Evolutionary conservation across 2,329 filamentous ascomycete species (phyloP).

Genomic region (Cordyceps militaris): DNA sequence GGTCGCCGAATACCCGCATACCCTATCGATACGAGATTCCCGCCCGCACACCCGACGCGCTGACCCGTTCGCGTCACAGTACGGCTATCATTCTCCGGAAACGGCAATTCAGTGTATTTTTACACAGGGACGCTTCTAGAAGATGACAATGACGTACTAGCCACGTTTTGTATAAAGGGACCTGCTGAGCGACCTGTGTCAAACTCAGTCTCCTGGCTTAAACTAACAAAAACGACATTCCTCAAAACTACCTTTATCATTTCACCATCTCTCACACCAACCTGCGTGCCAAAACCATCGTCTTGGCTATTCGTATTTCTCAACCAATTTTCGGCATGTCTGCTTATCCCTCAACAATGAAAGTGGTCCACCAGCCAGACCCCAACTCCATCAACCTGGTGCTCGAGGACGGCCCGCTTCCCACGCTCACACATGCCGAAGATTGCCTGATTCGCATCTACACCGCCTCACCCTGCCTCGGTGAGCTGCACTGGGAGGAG

Average conservation of each 20-base stretch:
- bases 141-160: not conserved
- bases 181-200: not conserved
- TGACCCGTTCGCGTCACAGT: too few relatives aligned
- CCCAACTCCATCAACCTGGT: constrained; percentile 16
- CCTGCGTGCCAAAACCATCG: too few relatives aligned
- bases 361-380: constrained; percentile 20
- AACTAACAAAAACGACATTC: too few relatives aligned
- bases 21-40: not conserved
- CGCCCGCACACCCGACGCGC: not conserved
- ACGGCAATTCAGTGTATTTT: too few relatives aligned
- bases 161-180: not conserved
- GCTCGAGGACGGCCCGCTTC: constrained; percentile 19
- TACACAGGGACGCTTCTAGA: too few relatives aligned
- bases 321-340: not conserved
- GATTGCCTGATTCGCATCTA: constrained; percentile 27
- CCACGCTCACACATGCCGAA: constrained; percentile 16
- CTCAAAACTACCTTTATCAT: too few relatives aligned
- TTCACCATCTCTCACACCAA: too few relatives aligned
- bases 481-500: constrained; percentile 27
- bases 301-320: too few relatives aligned
- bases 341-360: constrained; percentile 18
- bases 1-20: constrained; percentile 7
- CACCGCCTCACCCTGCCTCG: constrained; percentile 27
- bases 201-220: not conserved
- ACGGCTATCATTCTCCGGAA: too few relatives aligned